Conservation (phyloP, 345 rosid species). For the Hibiscus tridactylites region DNA sequence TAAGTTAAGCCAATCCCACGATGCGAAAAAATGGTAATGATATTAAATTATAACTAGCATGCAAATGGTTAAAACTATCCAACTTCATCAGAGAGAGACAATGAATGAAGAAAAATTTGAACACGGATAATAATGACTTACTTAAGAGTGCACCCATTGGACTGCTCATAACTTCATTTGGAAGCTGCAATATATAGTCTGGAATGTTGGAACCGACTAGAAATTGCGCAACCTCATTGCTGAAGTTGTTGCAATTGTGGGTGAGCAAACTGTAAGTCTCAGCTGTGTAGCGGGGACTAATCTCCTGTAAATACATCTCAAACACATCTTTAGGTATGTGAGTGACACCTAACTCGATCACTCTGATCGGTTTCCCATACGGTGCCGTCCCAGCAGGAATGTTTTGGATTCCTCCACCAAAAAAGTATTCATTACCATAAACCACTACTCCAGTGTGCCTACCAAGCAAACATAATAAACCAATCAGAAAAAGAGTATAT, state of each 20-base stretch:
- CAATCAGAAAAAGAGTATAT: not conserved
- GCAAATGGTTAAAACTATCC: not conserved
- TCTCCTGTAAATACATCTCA: slow-evolving; percentile 79
- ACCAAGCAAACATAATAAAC: slow-evolving; percentile 5
- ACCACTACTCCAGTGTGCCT: slow-evolving; percentile 96
- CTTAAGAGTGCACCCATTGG: slow-evolving; percentile 88
- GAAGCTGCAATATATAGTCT: slow-evolving; percentile 78
- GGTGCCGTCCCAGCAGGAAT: slow-evolving; percentile 56
- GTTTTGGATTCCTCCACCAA: slow-evolving; percentile 88
- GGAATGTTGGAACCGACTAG: slow-evolving; percentile 74
- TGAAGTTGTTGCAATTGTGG: slow-evolving; percentile 93
- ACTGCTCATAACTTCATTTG: slow-evolving; percentile 79
- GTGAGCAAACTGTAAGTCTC: slow-evolving; percentile 69
- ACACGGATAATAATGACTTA: slow-evolving; percentile 29
- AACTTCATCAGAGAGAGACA: not conserved
- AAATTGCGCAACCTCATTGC: slow-evolving; percentile 88
- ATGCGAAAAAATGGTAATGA: not conserved
- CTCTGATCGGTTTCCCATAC: slow-evolving; percentile 67
- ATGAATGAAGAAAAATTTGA: not conserved
- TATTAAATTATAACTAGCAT: not conserved
- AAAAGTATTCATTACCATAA: slow-evolving; percentile 71
- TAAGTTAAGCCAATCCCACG: not conserved
- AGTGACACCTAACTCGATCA: slow-evolving; percentile 66
- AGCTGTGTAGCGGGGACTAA: slow-evolving; percentile 78
- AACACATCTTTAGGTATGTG: slow-evolving; percentile 84